Conservation (phyloP, 2,329 filamentous ascomycete genomes). For the Annulohypoxylon truncatum region DNA sequence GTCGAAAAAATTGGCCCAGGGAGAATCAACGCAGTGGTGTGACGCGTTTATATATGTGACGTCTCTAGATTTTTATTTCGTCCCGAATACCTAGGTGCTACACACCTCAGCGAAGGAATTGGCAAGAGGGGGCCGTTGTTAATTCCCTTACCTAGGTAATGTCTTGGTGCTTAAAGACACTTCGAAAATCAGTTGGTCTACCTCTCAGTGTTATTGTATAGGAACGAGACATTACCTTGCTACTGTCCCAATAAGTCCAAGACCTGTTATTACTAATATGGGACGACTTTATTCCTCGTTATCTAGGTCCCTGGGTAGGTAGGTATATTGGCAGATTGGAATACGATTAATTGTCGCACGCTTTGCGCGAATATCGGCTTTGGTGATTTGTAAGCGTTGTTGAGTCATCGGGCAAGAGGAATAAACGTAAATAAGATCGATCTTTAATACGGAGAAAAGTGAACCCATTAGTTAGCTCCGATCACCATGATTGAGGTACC, state of each 20-base stretch:
- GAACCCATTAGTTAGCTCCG: neutral
- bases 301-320: too few relatives aligned
- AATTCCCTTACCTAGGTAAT: too few relatives aligned
- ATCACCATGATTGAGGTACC: neutral
- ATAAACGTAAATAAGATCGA: neutral
- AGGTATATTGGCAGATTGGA: neutral
- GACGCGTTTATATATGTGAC: neutral
- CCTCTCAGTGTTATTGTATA: too few relatives aligned
- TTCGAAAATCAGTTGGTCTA: too few relatives aligned
- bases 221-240: too few relatives aligned
- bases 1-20: neutral
- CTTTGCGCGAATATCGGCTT: neutral
- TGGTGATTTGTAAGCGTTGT: neutral
- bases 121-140: neutral
- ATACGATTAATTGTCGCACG: neutral
- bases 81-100: neutral
- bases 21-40: neutral
- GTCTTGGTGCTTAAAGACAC: too few relatives aligned
- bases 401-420: neutral
- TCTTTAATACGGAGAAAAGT: neutral
- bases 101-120: neutral
- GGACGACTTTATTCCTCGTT: too few relatives aligned
- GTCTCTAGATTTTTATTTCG: neutral
- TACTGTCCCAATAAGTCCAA: too few relatives aligned
- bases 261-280: too few relatives aligned